A percentile compares a stretch with the other conserved stretches of the same genome.
Evolutionary conservation across 768 basidiomycete genomes (phyloP).

Genomic region (Termitomyces sp.): DNA sequence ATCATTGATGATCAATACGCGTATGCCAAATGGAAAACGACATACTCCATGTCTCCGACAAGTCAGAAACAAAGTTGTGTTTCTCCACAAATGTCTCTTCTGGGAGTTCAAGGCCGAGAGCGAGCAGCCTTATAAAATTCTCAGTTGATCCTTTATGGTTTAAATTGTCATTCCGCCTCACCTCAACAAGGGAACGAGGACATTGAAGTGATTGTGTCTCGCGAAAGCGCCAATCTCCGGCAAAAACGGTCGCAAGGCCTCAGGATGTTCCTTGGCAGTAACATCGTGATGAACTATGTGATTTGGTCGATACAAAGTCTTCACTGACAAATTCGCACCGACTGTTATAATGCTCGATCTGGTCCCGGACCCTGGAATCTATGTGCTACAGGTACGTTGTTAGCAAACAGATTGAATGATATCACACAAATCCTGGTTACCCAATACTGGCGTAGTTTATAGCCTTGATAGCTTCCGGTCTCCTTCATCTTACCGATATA

Average conservation of each 20-base stretch:
- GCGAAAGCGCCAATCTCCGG: conserved; percentile 31
- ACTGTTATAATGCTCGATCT: conserved; percentile 64
- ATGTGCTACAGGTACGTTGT: conserved; percentile 39
- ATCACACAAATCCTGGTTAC: neutral
- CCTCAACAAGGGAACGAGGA: conserved; percentile 32
- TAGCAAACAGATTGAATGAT: neutral
- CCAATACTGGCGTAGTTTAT: conserved; percentile 18
- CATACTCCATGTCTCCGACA: neutral
- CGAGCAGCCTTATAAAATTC: conserved; percentile 21
- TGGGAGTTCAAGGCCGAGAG: conserved; percentile 39
- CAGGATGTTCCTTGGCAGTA: conserved; percentile 27
- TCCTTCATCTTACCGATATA: conserved; percentile 30
- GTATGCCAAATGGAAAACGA: neutral
- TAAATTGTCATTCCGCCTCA: neutral
- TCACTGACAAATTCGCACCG: conserved; percentile 11
- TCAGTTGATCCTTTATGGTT: neutral
- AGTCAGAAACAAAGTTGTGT: conserved; percentile 30
- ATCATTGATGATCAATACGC: neutral
- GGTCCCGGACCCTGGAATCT: conserved; percentile 56
- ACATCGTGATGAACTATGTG: conserved; percentile 29
- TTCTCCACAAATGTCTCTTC: conserved; percentile 37
- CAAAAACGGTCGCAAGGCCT: conserved; percentile 29
- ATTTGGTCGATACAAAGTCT: neutral
- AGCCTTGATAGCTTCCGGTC: conserved; percentile 40
- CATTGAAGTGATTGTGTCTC: conserved; percentile 29